phyloP scores from a whole-genome alignment of 2,329 filamentous ascomycete species.

The Dactylellina sp. region DNA sequence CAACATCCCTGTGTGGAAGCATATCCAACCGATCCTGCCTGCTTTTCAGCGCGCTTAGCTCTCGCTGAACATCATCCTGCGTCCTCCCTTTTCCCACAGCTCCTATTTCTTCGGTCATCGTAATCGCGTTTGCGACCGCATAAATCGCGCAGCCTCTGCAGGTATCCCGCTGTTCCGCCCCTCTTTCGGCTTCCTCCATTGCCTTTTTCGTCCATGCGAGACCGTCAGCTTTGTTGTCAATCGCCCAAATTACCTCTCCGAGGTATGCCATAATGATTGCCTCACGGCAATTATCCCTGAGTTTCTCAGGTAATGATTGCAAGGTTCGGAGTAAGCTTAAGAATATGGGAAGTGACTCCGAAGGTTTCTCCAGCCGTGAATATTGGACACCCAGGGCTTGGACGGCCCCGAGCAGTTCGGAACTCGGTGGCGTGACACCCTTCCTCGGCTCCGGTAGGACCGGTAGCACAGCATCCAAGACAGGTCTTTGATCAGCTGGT shows the following conservation, averaged over 20 bases:
- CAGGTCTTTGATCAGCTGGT: slow-evolving; percentile 19
- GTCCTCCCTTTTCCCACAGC: slow-evolving; percentile 35
- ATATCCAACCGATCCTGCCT: slow-evolving; percentile 45
- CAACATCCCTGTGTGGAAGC: slow-evolving; percentile 30
- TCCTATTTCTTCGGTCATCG: slow-evolving; percentile 58
- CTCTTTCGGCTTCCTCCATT: slow-evolving; percentile 53
- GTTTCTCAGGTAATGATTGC: slow-evolving; percentile 36
- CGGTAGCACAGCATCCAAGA: slow-evolving; percentile 27
- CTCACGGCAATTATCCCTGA: slow-evolving; percentile 58
- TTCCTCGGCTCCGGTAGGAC: slow-evolving; percentile 47
- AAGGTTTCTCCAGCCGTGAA: slow-evolving; percentile 32
- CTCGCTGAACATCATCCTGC: slow-evolving; percentile 23
- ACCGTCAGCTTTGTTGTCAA: slow-evolving; percentile 58
- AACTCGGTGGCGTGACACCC: slow-evolving; percentile 5
- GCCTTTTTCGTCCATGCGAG: slow-evolving; percentile 59
- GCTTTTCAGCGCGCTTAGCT: slow-evolving; percentile 47
- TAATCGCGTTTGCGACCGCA: slow-evolving; percentile 59
- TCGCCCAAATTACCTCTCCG: slow-evolving; percentile 60
- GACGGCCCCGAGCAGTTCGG: slow-evolving; percentile 43
- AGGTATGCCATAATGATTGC: slow-evolving; percentile 59
- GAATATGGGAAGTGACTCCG: slow-evolving; percentile 51
- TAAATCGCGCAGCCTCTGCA: slow-evolving; percentile 59
- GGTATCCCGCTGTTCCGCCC: slow-evolving; percentile 52
- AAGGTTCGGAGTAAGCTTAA: slow-evolving; percentile 43
- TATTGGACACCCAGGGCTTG: slow-evolving; percentile 40